Conservation (phyloP, 495 filamentous ascomycete genomes). For the Glutinoglossum americanum region DNA sequence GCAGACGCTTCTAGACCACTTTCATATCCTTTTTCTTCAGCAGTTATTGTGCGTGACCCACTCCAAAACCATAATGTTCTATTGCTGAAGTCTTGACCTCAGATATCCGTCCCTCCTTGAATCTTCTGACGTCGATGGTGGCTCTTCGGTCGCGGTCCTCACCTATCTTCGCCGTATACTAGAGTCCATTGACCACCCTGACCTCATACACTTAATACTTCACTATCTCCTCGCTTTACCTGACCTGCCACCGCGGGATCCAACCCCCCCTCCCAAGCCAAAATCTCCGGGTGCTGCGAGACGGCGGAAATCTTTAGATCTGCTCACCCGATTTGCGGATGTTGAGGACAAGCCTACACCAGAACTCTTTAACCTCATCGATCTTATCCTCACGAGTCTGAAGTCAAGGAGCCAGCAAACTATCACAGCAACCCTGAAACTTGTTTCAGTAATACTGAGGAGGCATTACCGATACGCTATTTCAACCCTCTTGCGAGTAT, state of each 20-base stretch:
- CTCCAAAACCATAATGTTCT: neutral
- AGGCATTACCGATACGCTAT: conserved; percentile 73
- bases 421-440: conserved; percentile 63
- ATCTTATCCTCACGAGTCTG: conserved; percentile 74
- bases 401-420: conserved; percentile 71
- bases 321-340: conserved; percentile 54
- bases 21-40: conserved; percentile 87
- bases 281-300: conserved; percentile 39
- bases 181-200: conserved; percentile 73
- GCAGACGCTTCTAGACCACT: conserved; percentile 83
- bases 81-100: conserved; percentile 5
- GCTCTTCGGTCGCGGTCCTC: conserved; percentile 85
- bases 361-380: conserved; percentile 75
- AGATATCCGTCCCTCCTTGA: conserved; percentile 92
- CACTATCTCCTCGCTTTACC: conserved; percentile 74
- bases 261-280: conserved; percentile 16
- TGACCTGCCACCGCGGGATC: conserved; percentile 17
- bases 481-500: conserved; percentile 45
- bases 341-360: conserved; percentile 54
- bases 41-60: conserved; percentile 57
- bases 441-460: conserved; percentile 64
- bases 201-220: conserved; percentile 83
- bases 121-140: conserved; percentile 89
- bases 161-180: conserved; percentile 84
- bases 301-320: conserved; percentile 70